Percentiles rank a stretch among this genome's conserved stretches.
Conservation (phyloP, 139 green algal species). For the Chlorella sp. region DNA sequence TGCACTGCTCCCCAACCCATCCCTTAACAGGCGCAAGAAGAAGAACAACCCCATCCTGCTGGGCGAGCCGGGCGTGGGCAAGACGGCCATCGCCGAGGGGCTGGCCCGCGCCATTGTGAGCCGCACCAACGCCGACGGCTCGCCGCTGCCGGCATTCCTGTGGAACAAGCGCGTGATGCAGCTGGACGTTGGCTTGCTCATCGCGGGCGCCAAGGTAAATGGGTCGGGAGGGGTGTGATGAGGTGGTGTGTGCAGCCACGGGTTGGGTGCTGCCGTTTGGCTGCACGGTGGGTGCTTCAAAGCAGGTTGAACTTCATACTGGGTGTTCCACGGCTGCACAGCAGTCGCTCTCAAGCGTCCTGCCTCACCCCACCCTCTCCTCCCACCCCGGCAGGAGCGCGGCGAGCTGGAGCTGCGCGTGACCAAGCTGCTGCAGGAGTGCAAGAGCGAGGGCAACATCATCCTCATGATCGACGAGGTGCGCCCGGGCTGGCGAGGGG, state of each 20-base stretch:
- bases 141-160: constrained; percentile 87
- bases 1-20: too few species aligned
- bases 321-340: too few species aligned
- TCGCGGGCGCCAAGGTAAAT: constrained; percentile 83
- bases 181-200: constrained; percentile 93
- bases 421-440: constrained; percentile 88
- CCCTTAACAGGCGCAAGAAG: constrained; percentile 29
- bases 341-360: too few species aligned
- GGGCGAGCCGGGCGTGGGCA: constrained; percentile 94
- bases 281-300: too few species aligned
- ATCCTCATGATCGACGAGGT: constrained; percentile 93
- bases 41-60: constrained; percentile 99
- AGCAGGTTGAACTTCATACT: too few species aligned
- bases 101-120: constrained; percentile 85
- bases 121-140: constrained; percentile 55
- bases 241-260: not conserved
- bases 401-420: constrained; percentile 97
- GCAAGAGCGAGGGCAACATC: constrained; percentile 76
- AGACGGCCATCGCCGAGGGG: constrained; percentile 92
- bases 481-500: not conserved
- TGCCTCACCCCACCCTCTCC: too few species aligned
- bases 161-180: constrained; percentile 88
- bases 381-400: constrained; percentile 76
- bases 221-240: not conserved
- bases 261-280: too few species aligned